Evolutionary conservation across 345 rosid genomes (phyloP).

Genomic region (Heritiera littoralis): DNA sequence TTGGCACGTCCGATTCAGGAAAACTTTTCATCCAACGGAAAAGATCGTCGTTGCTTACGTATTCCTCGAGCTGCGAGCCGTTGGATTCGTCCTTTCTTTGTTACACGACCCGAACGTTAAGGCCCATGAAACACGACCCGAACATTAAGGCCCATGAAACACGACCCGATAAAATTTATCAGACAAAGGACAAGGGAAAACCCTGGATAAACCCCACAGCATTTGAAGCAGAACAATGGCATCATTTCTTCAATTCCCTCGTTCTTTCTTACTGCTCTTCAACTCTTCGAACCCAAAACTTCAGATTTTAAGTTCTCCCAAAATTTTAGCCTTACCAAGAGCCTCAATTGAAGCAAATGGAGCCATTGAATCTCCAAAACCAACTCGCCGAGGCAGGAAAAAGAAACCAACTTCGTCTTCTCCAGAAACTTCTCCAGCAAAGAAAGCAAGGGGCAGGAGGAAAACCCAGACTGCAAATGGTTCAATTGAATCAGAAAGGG

Average conservation of each 20-base stretch:
- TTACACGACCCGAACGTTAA: neutral
- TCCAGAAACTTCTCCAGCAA: slow-evolving; percentile 31
- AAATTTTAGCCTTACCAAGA: slow-evolving; percentile 14
- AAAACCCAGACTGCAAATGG: slow-evolving; percentile 31
- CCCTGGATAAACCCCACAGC: slow-evolving; percentile 42
- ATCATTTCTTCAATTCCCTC: slow-evolving; percentile 14
- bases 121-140: slow-evolving; percentile 23
- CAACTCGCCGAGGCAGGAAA: slow-evolving; percentile 60
- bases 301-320: slow-evolving; percentile 11
- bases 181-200: neutral
- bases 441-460: slow-evolving; percentile 26
- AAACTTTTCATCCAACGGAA: slow-evolving; percentile 25
- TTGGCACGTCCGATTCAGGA: neutral
- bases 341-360: slow-evolving; percentile 43
- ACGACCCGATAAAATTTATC: slow-evolving; percentile 25
- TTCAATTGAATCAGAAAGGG: slow-evolving; percentile 16
- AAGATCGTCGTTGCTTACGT: neutral
- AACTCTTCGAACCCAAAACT: slow-evolving; percentile 23
- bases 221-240: slow-evolving; percentile 18
- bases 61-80: slow-evolving; percentile 1
- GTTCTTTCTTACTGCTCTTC: neutral
- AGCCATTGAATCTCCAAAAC: slow-evolving; percentile 52
- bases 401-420: slow-evolving; percentile 42
- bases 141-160: neutral
- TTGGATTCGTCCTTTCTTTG: slow-evolving; percentile 2